Base-by-base conservation (phyloP, 176 grass and related monocot genomes). In the Microstegium vimineum region DNA sequence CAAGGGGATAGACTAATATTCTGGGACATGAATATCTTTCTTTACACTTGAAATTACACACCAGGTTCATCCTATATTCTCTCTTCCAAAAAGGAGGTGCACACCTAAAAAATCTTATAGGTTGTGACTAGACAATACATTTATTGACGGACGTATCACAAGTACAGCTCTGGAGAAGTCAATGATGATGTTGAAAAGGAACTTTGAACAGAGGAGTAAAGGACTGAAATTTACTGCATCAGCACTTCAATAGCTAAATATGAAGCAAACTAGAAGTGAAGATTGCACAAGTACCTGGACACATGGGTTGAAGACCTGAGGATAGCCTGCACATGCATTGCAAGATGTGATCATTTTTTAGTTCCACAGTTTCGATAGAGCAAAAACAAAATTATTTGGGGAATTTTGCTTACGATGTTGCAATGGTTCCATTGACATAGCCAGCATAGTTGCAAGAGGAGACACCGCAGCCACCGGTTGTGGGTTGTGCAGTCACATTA, bases 401-500 rank as follows among this genome's bases (percentile, higher is more conserved):
- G 69, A 40, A 11, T 80, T 66, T 28, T 83, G 25, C 87, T 90
- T 99, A 99, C 91, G 43, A 87, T 30, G 96, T 92, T 69, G 87
- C 54, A 34, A 99, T 93, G 41, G 85, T 88, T 82, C 96, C 93
- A 34, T 99, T 95, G 62, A 94, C 74, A 66, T 87, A 92, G 36
- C 96, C 93, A 81, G 62, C 89, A 83, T 99, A 99, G 62, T 64
- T 88, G 80, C 96, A 95, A 73, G 96, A 81, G 0, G 93, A 95
- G 69, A 95, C 79, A 73, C 87, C 86, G 74, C 96, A 99, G 79
- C 96, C 96, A 90, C 91, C 91, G 51, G 80, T 92, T 25, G 89
- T 90, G 25, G 82, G 64, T 33, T 92, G 79, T 28, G 83, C 33
- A 25, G 96, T 94, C 66, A 88, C 64, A 81, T 99, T 99, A 73